phyloP scores from a whole-genome alignment of 2,329 filamentous ascomycete species.

The Fonsecaea pugnacius region DNA sequence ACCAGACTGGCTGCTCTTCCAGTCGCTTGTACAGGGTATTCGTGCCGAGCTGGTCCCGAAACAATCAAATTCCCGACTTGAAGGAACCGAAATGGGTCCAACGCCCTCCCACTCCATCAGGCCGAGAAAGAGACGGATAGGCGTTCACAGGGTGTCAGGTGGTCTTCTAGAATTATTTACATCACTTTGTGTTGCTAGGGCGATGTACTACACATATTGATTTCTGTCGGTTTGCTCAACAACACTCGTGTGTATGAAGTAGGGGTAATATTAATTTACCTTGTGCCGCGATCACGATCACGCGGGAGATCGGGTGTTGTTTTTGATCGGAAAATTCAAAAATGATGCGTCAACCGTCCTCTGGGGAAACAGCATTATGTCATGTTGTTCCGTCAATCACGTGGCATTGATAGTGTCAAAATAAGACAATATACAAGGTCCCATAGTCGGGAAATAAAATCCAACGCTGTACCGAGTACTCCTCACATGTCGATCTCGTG shows the following conservation, averaged over 20 bases:
- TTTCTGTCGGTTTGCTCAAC: background rate
- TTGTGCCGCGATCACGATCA: background rate
- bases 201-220: background rate
- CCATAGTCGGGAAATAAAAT: background rate
- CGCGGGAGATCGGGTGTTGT: background rate
- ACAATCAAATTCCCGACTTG: background rate
- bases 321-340: background rate
- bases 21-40: background rate
- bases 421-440: background rate
- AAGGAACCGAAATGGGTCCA: conserved; percentile 1
- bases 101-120: background rate
- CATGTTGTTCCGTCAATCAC: background rate
- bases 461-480: background rate
- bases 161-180: conserved; percentile 4
- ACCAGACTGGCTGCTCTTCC: background rate
- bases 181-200: conserved; percentile 6
- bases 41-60: background rate
- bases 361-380: background rate
- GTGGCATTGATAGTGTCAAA: background rate
- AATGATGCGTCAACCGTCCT: background rate
- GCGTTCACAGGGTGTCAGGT: background rate
- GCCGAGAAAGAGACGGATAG: background rate
- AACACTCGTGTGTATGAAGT: background rate
- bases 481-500: background rate
- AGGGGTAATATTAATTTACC: background rate